phyloP scores from a whole-genome alignment of 202 grass and related monocot species.

The Hordeum pubiflorum region DNA sequence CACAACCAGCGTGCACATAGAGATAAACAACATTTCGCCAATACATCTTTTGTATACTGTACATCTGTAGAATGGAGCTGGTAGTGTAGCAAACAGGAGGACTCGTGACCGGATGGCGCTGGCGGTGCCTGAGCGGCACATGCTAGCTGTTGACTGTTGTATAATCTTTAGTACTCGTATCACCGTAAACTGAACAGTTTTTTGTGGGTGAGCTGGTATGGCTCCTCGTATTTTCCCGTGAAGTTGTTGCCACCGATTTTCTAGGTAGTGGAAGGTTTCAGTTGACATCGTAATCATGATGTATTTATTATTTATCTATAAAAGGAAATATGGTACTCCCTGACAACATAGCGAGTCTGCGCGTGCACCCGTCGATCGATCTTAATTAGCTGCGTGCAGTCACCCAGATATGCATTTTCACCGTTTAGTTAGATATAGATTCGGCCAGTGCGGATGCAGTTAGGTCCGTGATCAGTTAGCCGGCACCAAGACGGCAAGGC shows the following conservation, averaged over 20 bases:
- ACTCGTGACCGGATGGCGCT: background rate
- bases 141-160: constrained; percentile 4
- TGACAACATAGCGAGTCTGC: background rate
- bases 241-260: background rate
- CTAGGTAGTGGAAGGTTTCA: background rate
- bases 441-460: too few relatives aligned
- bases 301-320: background rate
- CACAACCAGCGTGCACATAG: constrained; percentile 24
- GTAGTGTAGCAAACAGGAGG: background rate
- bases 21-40: background rate
- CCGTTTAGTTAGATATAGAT: too few relatives aligned
- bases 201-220: background rate
- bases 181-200: background rate
- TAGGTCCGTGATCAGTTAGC: too few relatives aligned
- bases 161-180: background rate
- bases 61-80: background rate
- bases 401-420: background rate
- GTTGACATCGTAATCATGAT: background rate
- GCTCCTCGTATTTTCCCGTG: background rate
- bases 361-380: background rate
- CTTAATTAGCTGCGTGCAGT: background rate
- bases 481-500: background rate
- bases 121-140: background rate
- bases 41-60: background rate
- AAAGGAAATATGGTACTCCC: background rate